phyloP scores from a whole-genome alignment of 768 basidiomycete genomes.

The Austroboletus eburneus region DNA sequence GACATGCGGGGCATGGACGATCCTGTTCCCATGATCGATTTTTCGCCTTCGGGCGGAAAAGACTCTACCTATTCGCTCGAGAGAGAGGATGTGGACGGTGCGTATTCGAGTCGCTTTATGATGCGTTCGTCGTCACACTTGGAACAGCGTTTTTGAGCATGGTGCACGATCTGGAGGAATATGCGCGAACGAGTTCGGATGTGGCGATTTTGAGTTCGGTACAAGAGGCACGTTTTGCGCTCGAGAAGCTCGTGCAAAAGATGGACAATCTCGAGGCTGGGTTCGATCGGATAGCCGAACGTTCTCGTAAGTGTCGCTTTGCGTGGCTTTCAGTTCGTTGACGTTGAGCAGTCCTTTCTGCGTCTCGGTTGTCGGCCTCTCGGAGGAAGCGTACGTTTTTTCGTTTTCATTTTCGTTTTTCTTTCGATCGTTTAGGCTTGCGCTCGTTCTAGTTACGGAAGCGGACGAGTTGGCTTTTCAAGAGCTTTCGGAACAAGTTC shows the following conservation, averaged over 20 bases:
- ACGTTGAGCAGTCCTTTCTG: conserved; percentile 60
- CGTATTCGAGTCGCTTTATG: conserved; percentile 13
- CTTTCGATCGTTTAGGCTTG: conserved; percentile 7
- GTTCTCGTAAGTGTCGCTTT: conserved; percentile 54
- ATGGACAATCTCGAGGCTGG: conserved; percentile 79
- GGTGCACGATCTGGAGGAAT: conserved; percentile 62
- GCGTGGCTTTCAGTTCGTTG: too few species aligned
- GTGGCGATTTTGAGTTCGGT: conserved; percentile 50
- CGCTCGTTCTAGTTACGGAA: conserved; percentile 50
- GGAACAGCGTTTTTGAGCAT: conserved; percentile 53
- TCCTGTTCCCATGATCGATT: conserved; percentile 72
- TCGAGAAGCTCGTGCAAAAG: conserved; percentile 68
- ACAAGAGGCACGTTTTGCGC: conserved; percentile 51
- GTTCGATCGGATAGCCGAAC: conserved; percentile 84
- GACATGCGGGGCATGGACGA: conserved; percentile 79
- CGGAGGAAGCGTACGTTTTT: conserved; percentile 65
- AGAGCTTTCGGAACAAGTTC: conserved; percentile 68
- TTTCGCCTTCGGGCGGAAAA: conserved; percentile 62
- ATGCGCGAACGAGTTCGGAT: conserved; percentile 45
- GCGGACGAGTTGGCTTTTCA: conserved; percentile 73
- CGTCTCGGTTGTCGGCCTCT: conserved; percentile 64
- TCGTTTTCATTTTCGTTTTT: background rate
- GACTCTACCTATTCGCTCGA: conserved; percentile 67
- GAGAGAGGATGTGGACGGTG: conserved; percentile 68
- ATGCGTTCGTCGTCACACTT: conserved; percentile 4